These are phyloP conservation scores for Trichoderma sp. DNA, from an alignment of 2,329 filamentous ascomycete species.

Conservation along the genomic window DNA sequence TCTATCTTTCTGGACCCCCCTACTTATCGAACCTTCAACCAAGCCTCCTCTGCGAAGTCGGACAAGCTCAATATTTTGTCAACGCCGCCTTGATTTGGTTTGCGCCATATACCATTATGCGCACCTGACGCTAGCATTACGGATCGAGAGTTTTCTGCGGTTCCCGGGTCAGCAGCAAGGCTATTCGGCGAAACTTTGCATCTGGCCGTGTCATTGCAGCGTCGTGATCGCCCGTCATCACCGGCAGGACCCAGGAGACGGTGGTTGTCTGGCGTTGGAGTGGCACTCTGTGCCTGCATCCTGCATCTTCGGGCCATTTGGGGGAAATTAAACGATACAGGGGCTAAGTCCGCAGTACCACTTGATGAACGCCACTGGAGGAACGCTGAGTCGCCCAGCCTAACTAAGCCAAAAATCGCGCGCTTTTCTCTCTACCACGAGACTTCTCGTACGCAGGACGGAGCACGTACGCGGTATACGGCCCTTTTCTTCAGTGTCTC, in stretches of 20 bases:
- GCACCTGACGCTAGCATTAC: not conserved
- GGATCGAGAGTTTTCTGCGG: not conserved
- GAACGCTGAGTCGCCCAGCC: conserved; percentile 11
- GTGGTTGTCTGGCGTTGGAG: conserved; percentile 2
- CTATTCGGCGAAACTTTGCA: conserved; percentile 13
- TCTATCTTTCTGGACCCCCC: not conserved
- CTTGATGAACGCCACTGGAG: conserved; percentile 7
- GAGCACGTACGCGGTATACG: conserved; percentile 14
- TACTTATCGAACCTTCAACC: not conserved
- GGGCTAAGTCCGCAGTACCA: conserved; percentile 15
- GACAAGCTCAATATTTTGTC: not conserved
- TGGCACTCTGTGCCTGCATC: conserved; percentile 17
- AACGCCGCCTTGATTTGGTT: not conserved
- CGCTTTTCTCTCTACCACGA: conserved; percentile 6
- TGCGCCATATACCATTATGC: not conserved
- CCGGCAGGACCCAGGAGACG: not conserved
- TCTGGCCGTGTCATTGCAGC: conserved; percentile 11
- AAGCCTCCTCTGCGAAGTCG: not conserved
- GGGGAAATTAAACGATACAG: conserved; percentile 17
- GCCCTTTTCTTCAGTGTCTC: conserved; percentile 18
- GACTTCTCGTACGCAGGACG: not conserved
- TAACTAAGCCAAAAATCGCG: conserved; percentile 18
- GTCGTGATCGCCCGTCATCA: conserved; percentile 1
- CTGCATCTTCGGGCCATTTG: conserved; percentile 18
- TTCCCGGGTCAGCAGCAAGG: not conserved